Evolutionary conservation across 306 rosid species (phyloP).

Genomic region (Acacia confusa): DNA sequence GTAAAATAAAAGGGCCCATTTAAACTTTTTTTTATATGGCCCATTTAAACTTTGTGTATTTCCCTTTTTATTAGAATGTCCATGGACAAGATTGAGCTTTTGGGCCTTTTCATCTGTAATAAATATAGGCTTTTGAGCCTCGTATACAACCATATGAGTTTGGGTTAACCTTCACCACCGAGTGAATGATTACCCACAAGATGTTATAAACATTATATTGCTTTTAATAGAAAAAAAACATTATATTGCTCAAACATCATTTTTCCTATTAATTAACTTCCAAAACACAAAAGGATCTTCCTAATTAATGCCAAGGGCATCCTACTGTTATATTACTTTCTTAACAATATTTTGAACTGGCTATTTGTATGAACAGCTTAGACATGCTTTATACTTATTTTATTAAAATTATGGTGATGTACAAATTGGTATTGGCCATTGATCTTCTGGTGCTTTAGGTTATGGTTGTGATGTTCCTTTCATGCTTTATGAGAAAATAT

Average conservation of each 20-base stretch:
- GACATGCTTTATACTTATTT: not conserved
- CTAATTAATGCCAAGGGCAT: too few relatives aligned
- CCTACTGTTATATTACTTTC: not conserved
- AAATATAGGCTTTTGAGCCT: not conserved
- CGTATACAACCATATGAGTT: not conserved
- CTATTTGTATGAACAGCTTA: not conserved
- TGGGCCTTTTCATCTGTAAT: not conserved
- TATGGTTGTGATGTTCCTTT: not conserved
- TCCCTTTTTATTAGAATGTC: not conserved
- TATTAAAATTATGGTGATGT: not conserved
- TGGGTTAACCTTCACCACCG: not conserved
- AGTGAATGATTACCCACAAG: not conserved
- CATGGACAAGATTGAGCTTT: not conserved
- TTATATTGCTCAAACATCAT: not conserved
- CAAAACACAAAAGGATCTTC: not conserved
- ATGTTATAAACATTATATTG: too few relatives aligned
- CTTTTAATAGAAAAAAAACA: too few relatives aligned
- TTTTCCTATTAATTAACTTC: not conserved
- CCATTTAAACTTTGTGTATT: not conserved
- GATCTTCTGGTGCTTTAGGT: not conserved
- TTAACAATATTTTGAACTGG: not conserved
- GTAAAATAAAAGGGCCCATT: too few relatives aligned
- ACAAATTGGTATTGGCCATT: not conserved
- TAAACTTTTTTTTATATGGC: too few relatives aligned
- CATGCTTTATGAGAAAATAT: not conserved